A percentile compares a stretch with the other conserved stretches of the same genome.
Conservation (phyloP, 257 asterid genomes). For the Ophiorrhiza pumila region DNA sequence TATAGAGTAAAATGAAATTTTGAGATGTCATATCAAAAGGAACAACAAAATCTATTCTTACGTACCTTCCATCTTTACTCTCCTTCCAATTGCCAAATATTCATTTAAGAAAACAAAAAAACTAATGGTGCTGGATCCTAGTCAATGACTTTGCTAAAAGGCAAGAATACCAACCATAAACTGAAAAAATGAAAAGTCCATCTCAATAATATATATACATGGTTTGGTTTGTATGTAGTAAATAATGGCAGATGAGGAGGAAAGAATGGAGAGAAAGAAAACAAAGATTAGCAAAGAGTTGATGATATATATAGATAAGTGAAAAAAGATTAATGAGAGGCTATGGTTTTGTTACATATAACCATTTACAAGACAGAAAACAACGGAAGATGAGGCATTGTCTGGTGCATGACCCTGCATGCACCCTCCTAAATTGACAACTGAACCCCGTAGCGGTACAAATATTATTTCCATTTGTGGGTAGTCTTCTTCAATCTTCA, state of each 20-base stretch:
- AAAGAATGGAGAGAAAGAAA: slow-evolving; percentile 8
- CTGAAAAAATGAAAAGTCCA: slow-evolving; percentile 21
- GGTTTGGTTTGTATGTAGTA: neutral
- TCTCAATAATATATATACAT: slow-evolving; percentile 13
- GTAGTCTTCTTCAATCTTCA: slow-evolving; percentile 1
- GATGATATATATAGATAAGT: slow-evolving; percentile 3
- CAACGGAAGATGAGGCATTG: slow-evolving; percentile 32
- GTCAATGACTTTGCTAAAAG: slow-evolving; percentile 26
- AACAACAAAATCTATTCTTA: too few relatives aligned
- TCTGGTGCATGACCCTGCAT: slow-evolving; percentile 45
- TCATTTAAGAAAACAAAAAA: too few relatives aligned
- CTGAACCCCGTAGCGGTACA: slow-evolving; percentile 11
- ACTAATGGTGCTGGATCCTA: neutral
- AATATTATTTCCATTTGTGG: slow-evolving; percentile 6
- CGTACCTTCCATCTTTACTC: too few relatives aligned
- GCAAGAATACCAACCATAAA: slow-evolving; percentile 24
- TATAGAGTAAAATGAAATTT: too few relatives aligned
- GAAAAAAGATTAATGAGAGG: neutral
- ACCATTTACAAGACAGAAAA: slow-evolving; percentile 33
- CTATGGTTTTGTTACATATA: neutral
- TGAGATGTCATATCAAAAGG: too few relatives aligned
- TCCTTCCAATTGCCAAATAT: too few relatives aligned
- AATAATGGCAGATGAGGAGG: slow-evolving; percentile 1
- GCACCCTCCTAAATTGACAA: slow-evolving; percentile 50
- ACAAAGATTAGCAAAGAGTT: slow-evolving; percentile 5